These are phyloP conservation scores for Epicoccum nigrum DNA, from an alignment of 2,329 filamentous ascomycete genomes.

Conservation along the genomic window DNA sequence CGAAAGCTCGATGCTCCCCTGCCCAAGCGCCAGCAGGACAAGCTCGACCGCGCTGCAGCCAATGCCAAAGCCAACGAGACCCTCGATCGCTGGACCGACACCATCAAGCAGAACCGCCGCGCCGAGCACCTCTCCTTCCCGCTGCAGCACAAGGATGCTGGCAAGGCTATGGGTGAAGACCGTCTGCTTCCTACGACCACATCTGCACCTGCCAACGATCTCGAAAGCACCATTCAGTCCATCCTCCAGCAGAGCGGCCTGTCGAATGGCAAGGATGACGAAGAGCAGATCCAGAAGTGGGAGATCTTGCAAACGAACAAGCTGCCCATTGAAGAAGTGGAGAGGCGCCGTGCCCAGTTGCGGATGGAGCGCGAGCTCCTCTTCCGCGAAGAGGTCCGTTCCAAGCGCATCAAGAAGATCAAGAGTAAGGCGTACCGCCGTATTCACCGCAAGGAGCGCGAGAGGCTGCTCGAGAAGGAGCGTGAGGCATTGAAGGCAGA, in stretches of 20 bases:
- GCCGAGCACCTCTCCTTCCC: conserved; percentile 92
- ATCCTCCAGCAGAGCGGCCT: conserved; percentile 92
- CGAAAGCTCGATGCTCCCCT: conserved; percentile 83
- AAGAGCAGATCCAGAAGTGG: conserved; percentile 70
- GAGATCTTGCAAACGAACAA: conserved; percentile 74
- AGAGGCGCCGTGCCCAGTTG: conserved; percentile 74
- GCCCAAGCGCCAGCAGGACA: conserved; percentile 84
- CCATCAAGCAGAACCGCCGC: conserved; percentile 89
- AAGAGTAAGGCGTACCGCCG: conserved; percentile 96
- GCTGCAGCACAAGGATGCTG: conserved; percentile 72
- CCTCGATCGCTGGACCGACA: conserved; percentile 89
- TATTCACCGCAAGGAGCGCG: conserved; percentile 81
- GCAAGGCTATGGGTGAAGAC: conserved; percentile 65
- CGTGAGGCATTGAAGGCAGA: conserved; percentile 63
- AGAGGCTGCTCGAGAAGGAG: conserved; percentile 64
- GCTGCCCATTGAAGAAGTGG: conserved; percentile 73
- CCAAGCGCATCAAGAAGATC: conserved; percentile 97
- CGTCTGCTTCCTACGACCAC: conserved; percentile 64
- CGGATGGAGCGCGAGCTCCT: conserved; percentile 82
- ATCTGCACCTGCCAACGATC: conserved; percentile 73
- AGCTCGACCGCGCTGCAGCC: conserved; percentile 78
- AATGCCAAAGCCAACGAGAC: conserved; percentile 93
- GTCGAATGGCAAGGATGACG: conserved; percentile 63
- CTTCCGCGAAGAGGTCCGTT: conserved; percentile 85
- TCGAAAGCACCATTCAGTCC: conserved; percentile 83